Evolutionary conservation across 192 early-diverging fungal genomes (phyloP).

Genomic region (Backusella tuberculispora): DNA sequence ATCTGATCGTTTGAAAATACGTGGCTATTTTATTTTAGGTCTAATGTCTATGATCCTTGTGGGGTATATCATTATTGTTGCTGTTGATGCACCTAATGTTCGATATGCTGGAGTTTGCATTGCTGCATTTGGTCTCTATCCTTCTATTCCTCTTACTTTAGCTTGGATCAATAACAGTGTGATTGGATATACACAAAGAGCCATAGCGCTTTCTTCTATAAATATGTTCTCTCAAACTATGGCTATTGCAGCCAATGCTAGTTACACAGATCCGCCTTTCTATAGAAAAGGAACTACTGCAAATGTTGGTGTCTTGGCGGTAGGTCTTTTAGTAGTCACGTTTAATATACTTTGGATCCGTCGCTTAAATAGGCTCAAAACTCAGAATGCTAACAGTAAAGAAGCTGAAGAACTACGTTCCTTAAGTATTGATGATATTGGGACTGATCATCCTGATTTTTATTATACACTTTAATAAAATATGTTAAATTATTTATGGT

Average conservation of each 20-base stretch:
- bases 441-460: constrained; percentile 25
- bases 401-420: neutral
- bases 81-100: neutral
- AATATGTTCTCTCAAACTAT: constrained; percentile 27
- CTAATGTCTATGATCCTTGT: neutral
- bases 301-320: neutral
- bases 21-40: constrained; percentile 1
- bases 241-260: constrained; percentile 15
- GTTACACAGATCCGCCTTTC: constrained; percentile 18
- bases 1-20: neutral
- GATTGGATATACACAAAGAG: constrained; percentile 25
- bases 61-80: constrained; percentile 21
- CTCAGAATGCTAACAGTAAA: neutral
- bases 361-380: neutral
- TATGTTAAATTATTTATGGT: no score
- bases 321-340: neutral
- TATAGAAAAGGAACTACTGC: constrained; percentile 8
- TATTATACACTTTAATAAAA: constrained; percentile 16
- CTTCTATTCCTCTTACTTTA: constrained; percentile 16
- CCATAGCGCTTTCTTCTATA: neutral
- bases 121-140: constrained; percentile 22
- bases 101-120: constrained; percentile 18
- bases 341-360: constrained; percentile 1
- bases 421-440: constrained; percentile 19
- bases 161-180: constrained; percentile 24